These are phyloP conservation scores for Pseudozyma sp. DNA, from an alignment of 1,284 basidiomycete species.

Conservation along the genomic window DNA sequence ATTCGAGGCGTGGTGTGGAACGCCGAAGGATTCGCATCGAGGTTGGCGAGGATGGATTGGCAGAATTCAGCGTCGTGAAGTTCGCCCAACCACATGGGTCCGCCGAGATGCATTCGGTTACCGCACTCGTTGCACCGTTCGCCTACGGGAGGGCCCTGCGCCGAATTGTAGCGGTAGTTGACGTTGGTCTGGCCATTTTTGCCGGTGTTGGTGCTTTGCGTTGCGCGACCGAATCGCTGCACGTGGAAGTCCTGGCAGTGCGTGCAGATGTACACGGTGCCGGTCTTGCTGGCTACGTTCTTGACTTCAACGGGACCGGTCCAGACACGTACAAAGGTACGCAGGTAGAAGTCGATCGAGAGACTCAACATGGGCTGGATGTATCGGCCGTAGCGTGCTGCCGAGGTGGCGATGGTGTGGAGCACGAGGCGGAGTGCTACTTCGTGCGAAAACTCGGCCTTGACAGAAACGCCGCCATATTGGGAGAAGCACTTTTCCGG, in stretches of 20 bases:
- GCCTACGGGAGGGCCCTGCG: conserved; percentile 76
- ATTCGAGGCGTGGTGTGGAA: conserved; percentile 87
- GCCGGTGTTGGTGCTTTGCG: conserved; percentile 30
- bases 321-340: conserved; percentile 86
- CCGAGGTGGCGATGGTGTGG: conserved; percentile 84
- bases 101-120: conserved; percentile 73
- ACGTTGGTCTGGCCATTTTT: conserved; percentile 50
- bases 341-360: conserved; percentile 97
- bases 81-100: conserved; percentile 95
- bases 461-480: conserved; percentile 92
- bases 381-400: conserved; percentile 89
- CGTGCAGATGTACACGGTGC: conserved; percentile 61
- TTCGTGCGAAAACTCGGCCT: conserved; percentile 88
- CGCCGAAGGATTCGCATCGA: conserved; percentile 72
- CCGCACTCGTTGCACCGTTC: conserved; percentile 85
- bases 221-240: conserved; percentile 58
- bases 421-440: conserved; percentile 79
- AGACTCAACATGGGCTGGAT: conserved; percentile 91
- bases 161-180: conserved; percentile 75
- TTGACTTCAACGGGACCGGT: conserved; percentile 88
- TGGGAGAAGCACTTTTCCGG: conserved; percentile 77
- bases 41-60: conserved; percentile 78
- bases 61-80: conserved; percentile 85
- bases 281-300: conserved; percentile 71
- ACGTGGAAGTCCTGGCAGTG: conserved; percentile 58